These are phyloP conservation scores for Basipetospora chlamydospora DNA, from an alignment of 2,329 filamentous ascomycete genomes.

Conservation along the genomic window DNA sequence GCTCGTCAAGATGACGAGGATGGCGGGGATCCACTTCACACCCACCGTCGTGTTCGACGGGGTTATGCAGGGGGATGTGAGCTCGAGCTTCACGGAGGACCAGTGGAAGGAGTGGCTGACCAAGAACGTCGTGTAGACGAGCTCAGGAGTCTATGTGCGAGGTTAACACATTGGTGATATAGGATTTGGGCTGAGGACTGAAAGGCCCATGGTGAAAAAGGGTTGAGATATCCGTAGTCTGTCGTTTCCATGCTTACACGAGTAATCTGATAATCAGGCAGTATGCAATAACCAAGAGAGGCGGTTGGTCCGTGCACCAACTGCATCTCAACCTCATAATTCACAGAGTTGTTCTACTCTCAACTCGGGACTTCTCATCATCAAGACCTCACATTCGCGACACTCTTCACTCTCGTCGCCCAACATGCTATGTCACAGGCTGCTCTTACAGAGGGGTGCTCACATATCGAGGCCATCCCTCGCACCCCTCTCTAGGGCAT, in stretches of 20 bases:
- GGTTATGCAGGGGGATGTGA: constrained; percentile 64
- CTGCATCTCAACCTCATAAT: too few relatives aligned
- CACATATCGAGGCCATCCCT: neutral
- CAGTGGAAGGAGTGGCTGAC: constrained; percentile 80
- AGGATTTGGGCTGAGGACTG: too few relatives aligned
- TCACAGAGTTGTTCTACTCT: too few relatives aligned
- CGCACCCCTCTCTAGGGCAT: neutral
- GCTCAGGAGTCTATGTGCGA: too few relatives aligned
- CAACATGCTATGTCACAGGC: constrained; percentile 3
- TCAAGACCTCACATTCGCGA: too few relatives aligned
- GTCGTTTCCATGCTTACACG: too few relatives aligned
- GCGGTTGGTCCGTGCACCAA: too few relatives aligned
- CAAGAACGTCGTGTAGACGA: constrained; percentile 16
- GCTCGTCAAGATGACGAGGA: constrained; percentile 62
- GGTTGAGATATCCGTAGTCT: neutral
- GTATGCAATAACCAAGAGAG: too few relatives aligned
- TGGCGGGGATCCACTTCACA: constrained; percentile 77
- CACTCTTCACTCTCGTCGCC: neutral
- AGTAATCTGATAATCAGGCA: too few relatives aligned
- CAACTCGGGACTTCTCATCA: too few relatives aligned
- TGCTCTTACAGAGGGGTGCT: neutral
- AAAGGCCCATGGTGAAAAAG: too few relatives aligned
- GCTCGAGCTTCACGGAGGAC: constrained; percentile 60
- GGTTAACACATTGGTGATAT: too few relatives aligned
- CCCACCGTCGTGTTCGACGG: constrained; percentile 85